Conservation (phyloP, 805 yeast genomes). For the Candida multigemmis region DNA sequence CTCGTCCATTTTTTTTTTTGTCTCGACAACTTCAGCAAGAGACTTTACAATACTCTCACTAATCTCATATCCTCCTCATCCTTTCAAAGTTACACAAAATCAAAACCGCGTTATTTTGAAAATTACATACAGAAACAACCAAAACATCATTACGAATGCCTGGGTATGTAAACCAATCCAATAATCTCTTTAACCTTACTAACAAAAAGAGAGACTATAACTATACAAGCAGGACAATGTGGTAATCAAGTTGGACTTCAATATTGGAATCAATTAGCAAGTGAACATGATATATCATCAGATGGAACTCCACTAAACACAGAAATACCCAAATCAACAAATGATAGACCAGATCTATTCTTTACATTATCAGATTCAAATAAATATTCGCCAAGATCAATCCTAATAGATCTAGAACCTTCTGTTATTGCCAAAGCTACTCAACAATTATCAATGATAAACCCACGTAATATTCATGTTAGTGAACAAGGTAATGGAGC, state of each 20-base stretch:
- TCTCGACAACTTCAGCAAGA: no score
- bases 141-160: constrained; percentile 8
- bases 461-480: constrained; percentile 73
- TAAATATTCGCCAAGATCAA: constrained; percentile 81
- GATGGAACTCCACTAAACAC: constrained; percentile 54
- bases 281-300: constrained; percentile 74
- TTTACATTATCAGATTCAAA: constrained; percentile 69
- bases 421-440: constrained; percentile 65
- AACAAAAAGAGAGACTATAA: constrained; percentile 49
- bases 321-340: constrained; percentile 17
- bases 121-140: background rate
- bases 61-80: no score
- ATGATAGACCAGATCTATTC: constrained; percentile 75
- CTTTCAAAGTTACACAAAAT: no score
- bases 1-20: constrained; percentile 46
- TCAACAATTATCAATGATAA: constrained; percentile 53
- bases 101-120: background rate
- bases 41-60: no score
- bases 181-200: constrained; percentile 7
- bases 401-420: constrained; percentile 85
- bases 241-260: constrained; percentile 93
- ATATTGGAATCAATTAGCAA: constrained; percentile 84
- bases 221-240: constrained; percentile 83
- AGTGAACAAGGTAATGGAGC: constrained; percentile 87
- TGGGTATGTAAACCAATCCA: constrained; percentile 9